phyloP scores from a whole-genome alignment of 257 asterid genomes.

The Perilla frutescens region DNA sequence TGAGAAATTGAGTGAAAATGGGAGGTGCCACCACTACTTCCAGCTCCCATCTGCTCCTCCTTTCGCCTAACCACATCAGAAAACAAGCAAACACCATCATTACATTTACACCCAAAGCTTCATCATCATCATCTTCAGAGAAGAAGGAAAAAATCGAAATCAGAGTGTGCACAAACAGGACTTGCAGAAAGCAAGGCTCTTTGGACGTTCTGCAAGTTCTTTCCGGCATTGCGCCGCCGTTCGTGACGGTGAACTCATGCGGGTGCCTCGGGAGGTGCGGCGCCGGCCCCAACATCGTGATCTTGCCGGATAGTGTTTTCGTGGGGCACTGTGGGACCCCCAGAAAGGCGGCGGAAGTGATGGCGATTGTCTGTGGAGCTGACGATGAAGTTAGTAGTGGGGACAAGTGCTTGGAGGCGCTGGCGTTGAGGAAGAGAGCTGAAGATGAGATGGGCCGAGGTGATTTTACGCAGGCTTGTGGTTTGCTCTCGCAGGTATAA shows the following conservation, averaged over 20 bases:
- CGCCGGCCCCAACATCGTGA: constrained; percentile 77
- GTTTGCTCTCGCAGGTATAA: constrained; percentile 72
- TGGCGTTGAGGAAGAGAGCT: constrained; percentile 84
- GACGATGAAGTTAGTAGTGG: constrained; percentile 36
- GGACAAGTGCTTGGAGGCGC: constrained; percentile 68
- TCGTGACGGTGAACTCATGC: constrained; percentile 67
- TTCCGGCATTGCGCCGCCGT: constrained; percentile 79
- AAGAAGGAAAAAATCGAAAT: constrained; percentile 52
- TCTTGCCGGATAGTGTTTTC: constrained; percentile 63
- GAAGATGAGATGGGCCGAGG: constrained; percentile 64
- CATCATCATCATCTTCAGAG: constrained; percentile 31
- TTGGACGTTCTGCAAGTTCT: constrained; percentile 68
- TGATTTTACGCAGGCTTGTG: constrained; percentile 54
- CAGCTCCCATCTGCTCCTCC: constrained; percentile 36
- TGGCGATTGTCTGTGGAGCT: constrained; percentile 56
- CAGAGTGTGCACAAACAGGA: constrained; percentile 72
- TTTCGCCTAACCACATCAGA: constrained; percentile 15
- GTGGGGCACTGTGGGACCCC: constrained; percentile 83
- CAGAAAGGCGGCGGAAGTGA: constrained; percentile 60
- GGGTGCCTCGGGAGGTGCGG: constrained; percentile 93
- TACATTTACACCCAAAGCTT: constrained; percentile 32
- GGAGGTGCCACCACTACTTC: constrained; percentile 23
- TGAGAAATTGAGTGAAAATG: constrained; percentile 32
- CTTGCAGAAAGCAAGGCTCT: constrained; percentile 88
- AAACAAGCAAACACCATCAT: constrained; percentile 23